phyloP scores from a whole-genome alignment of 768 basidiomycete genomes.

The Lactarius akahatsu region DNA sequence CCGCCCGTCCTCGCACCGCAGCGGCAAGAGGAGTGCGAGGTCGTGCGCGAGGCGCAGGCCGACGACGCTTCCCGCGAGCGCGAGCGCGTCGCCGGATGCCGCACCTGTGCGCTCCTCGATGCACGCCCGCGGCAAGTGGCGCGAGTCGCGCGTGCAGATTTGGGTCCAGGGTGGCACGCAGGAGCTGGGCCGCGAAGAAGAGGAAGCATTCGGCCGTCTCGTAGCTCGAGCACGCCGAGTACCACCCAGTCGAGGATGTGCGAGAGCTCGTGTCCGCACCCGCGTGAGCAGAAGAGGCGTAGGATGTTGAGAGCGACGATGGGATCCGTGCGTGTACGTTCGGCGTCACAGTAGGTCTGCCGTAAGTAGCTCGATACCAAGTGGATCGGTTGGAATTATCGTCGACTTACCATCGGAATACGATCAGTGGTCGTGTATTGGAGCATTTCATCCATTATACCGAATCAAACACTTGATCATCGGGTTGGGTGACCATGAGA shows the following conservation, averaged over 20 bases:
- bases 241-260: slow-evolving; percentile 53
- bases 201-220: slow-evolving; percentile 52
- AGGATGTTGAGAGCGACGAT: slow-evolving; percentile 53
- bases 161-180: slow-evolving; percentile 38
- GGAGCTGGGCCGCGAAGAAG: slow-evolving; percentile 49
- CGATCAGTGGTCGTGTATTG: slow-evolving; percentile 49
- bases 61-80: slow-evolving; percentile 44
- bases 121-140: slow-evolving; percentile 46
- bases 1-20: slow-evolving; percentile 59
- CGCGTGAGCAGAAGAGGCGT: slow-evolving; percentile 49
- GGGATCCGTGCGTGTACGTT: slow-evolving; percentile 52
- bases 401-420: slow-evolving; percentile 37
- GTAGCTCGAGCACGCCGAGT: slow-evolving; percentile 49
- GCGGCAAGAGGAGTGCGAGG: slow-evolving; percentile 43
- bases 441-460: slow-evolving; percentile 58
- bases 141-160: slow-evolving; percentile 40
- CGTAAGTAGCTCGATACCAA: neutral
- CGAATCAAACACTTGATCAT: slow-evolving; percentile 38
- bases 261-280: slow-evolving; percentile 47
- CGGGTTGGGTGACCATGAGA: slow-evolving; percentile 42
- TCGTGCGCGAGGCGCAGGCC: slow-evolving; percentile 47
- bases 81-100: slow-evolving; percentile 48
- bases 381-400: neutral
- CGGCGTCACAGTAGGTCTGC: slow-evolving; percentile 54
- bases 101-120: slow-evolving; percentile 51